Percentiles rank a stretch among this genome's conserved stretches.
These are phyloP conservation scores for Dendrobium huoshanense DNA, from an alignment of 106 monocot genomes.

Conservation along the genomic window DNA sequence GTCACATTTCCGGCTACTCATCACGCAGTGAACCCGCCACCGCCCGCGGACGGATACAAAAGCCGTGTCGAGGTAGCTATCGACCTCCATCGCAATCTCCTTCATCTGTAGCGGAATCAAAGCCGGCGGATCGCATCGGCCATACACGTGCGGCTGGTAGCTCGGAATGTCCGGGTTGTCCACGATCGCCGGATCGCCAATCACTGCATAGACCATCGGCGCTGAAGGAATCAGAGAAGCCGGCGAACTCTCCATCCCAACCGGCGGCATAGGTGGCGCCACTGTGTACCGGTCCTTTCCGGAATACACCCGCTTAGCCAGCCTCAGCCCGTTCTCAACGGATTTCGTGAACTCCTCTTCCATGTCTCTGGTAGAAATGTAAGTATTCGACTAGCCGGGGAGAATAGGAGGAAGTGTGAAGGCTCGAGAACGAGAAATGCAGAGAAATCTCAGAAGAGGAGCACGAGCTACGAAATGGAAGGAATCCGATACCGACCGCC, in stretches of 20 bases:
- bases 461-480: background rate
- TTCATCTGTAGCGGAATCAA: slow-evolving; percentile 89
- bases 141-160: slow-evolving; percentile 96
- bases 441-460: background rate
- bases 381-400: background rate
- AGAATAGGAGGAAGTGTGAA: background rate
- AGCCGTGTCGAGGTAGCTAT: slow-evolving; percentile 58
- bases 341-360: slow-evolving; percentile 41
- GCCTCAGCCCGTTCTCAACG: slow-evolving; percentile 81
- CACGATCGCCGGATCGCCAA: slow-evolving; percentile 67
- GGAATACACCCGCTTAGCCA: slow-evolving; percentile 56
- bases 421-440: background rate
- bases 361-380: background rate
- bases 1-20: slow-evolving; percentile 60
- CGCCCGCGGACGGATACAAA: slow-evolving; percentile 42
- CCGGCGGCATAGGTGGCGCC: slow-evolving; percentile 20
- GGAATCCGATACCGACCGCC: background rate
- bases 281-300: slow-evolving; percentile 28
- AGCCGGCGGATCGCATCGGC: slow-evolving; percentile 76
- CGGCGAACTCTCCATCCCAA: slow-evolving; percentile 13
- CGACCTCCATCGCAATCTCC: slow-evolving; percentile 39
- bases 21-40: slow-evolving; percentile 93
- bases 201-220: slow-evolving; percentile 80
- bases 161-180: slow-evolving; percentile 95
- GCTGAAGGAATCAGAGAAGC: slow-evolving; percentile 40